Evolutionary conservation across 805 yeast species (phyloP).

Genomic region (Starmerella gropengiesseri): DNA sequence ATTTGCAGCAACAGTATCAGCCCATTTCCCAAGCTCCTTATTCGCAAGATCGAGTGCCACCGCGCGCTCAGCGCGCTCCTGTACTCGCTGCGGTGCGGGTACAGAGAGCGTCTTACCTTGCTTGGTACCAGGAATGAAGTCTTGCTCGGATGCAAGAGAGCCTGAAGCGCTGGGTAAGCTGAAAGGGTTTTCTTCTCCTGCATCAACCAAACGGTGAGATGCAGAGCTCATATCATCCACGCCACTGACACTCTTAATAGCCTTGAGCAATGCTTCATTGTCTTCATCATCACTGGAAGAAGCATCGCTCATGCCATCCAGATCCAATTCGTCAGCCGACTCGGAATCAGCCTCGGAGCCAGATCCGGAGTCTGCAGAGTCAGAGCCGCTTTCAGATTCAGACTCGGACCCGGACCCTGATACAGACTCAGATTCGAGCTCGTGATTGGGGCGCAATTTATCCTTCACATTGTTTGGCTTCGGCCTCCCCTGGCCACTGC

Average conservation of each 20-base stretch:
- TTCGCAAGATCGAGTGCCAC: conserved; percentile 88
- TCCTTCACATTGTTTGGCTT: not conserved
- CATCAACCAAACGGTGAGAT: conserved; percentile 21
- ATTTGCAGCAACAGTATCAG: conserved; percentile 64
- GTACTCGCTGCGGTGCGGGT: conserved; percentile 79
- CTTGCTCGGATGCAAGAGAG: no score
- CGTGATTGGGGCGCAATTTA: not conserved
- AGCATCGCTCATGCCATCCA: conserved; percentile 24
- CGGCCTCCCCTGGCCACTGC: conserved; percentile 9
- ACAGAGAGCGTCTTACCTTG: conserved; percentile 47
- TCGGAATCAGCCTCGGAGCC: conserved; percentile 16
- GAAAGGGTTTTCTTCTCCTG: conserved; percentile 31
- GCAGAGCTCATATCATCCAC: conserved; percentile 3
- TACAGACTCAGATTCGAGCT: conserved; percentile 13
- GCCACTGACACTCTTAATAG: conserved; percentile 30
- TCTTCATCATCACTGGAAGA: conserved; percentile 40
- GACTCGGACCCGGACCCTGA: conserved; percentile 15
- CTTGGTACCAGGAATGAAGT: conserved; percentile 36
- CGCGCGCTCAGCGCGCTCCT: conserved; percentile 69
- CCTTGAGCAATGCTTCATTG: conserved; percentile 35
- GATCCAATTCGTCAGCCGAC: conserved; percentile 17
- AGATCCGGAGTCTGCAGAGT: conserved; percentile 16
- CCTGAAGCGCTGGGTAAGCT: conserved; percentile 12
- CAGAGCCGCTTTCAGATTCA: conserved; percentile 13
- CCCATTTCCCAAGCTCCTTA: conserved; percentile 81